Evolutionary conservation across 2,329 filamentous ascomycete genomes (phyloP).

Genomic region (Beauveria bassiana): DNA sequence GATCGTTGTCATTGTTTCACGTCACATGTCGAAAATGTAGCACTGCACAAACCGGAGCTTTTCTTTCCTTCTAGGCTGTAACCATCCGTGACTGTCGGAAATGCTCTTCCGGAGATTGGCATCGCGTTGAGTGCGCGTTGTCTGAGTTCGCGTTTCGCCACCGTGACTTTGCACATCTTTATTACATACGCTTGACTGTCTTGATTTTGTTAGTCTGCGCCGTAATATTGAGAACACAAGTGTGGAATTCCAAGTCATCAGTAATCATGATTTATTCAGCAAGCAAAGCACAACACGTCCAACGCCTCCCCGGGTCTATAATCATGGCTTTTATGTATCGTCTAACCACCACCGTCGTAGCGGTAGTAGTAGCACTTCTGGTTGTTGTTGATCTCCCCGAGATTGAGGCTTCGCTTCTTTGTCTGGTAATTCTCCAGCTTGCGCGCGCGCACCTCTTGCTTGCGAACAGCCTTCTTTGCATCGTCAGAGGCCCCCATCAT

Average conservation of each 20-base stretch:
- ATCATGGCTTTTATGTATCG: not conserved
- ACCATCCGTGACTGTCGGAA: too few relatives aligned
- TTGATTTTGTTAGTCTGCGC: too few relatives aligned
- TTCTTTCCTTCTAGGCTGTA: not conserved
- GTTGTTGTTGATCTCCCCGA: conserved; percentile 68
- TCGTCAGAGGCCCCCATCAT: conserved; percentile 71
- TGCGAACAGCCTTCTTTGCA: conserved; percentile 61
- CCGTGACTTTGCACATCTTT: not conserved
- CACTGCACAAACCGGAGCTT: not conserved
- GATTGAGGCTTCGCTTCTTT: conserved; percentile 58
- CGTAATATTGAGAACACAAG: not conserved
- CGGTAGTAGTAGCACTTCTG: conserved; percentile 57
- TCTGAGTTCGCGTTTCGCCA: not conserved
- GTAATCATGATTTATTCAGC: not conserved
- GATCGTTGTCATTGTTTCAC: not conserved
- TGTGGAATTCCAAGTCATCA: not conserved
- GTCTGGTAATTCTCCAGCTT: conserved; percentile 55
- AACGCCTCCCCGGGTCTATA: conserved; percentile 9
- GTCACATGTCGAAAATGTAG: not conserved
- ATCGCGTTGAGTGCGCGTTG: not conserved
- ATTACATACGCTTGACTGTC: too few relatives aligned
- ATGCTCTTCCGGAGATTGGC: not conserved
- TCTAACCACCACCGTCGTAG: conserved; percentile 36
- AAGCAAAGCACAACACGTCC: conserved; percentile 1
- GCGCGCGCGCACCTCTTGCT: conserved; percentile 60